Conservation (phyloP, 2,329 filamentous ascomycete species). For the Fusarium virguliforme region DNA sequence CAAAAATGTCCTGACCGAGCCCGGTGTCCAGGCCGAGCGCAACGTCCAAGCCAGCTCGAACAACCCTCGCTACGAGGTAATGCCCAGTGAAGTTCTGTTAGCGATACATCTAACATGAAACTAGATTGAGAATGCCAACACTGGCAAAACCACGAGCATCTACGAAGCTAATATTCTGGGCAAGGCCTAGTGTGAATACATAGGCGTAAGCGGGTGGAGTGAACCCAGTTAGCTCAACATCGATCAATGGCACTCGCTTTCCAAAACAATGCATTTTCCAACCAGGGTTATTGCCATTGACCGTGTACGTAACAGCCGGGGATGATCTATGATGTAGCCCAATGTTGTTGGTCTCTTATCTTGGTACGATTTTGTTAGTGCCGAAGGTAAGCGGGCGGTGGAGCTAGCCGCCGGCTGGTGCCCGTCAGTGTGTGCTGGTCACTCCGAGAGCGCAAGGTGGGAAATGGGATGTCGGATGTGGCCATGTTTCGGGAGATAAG, state of each 20-base stretch:
- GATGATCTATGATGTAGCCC: neutral
- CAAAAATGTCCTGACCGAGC: neutral
- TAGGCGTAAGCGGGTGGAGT: too few relatives aligned
- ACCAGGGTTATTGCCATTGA: neutral
- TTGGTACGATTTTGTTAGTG: neutral
- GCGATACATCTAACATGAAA: neutral
- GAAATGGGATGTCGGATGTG: neutral
- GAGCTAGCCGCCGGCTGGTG: neutral
- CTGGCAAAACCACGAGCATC: neutral
- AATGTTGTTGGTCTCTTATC: neutral
- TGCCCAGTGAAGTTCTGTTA: neutral
- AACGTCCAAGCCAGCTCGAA: neutral
- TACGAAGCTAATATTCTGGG: neutral
- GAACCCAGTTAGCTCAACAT: neutral
- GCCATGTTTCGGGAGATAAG: neutral
- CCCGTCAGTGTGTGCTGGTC: neutral
- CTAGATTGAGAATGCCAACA: neutral
- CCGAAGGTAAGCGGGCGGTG: neutral
- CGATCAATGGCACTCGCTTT: neutral
- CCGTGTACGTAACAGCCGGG: slow-evolving; percentile 1
- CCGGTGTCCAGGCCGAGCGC: neutral
- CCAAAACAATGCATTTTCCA: too few relatives aligned
- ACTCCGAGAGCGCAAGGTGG: slow-evolving; percentile 3
- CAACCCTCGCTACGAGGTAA: neutral
- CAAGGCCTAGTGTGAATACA: neutral